Conservation (phyloP, 768 basidiomycete genomes). For the Tylopilus sp. region DNA sequence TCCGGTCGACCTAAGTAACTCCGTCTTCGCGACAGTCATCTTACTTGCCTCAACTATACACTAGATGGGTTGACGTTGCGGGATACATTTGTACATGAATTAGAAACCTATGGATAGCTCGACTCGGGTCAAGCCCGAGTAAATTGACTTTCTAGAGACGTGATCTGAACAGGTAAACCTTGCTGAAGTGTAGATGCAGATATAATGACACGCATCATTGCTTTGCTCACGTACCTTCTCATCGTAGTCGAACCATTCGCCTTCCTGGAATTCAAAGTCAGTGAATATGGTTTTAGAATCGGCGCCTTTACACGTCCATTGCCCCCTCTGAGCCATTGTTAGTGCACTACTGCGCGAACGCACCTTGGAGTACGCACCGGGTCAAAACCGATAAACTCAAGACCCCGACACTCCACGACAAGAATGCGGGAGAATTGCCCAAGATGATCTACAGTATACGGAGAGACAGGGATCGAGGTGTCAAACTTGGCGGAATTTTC, state of each 20-base stretch:
- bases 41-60: no score
- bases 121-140: slow-evolving; percentile 47
- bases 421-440: slow-evolving; percentile 63
- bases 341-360: background rate
- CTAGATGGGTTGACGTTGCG: background rate
- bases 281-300: slow-evolving; percentile 53
- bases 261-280: slow-evolving; percentile 48
- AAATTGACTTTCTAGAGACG: slow-evolving; percentile 64
- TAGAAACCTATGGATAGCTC: background rate
- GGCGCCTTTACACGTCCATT: slow-evolving; percentile 71
- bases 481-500: slow-evolving; percentile 84
- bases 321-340: slow-evolving; percentile 48
- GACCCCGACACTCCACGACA: slow-evolving; percentile 78
- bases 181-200: slow-evolving; percentile 37
- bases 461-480: slow-evolving; percentile 39
- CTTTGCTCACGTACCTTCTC: slow-evolving; percentile 59
- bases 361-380: slow-evolving; percentile 46
- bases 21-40: no score
- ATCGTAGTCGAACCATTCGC: slow-evolving; percentile 85
- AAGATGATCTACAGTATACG: slow-evolving; percentile 60
- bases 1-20: no score
- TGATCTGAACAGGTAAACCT: slow-evolving; percentile 66
- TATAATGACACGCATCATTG: background rate
- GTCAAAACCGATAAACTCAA: slow-evolving; percentile 79
- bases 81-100: background rate